Evolutionary conservation across 352 stramenopile genomes (phyloP).

Genomic region (Globisporangium yorkense): DNA sequence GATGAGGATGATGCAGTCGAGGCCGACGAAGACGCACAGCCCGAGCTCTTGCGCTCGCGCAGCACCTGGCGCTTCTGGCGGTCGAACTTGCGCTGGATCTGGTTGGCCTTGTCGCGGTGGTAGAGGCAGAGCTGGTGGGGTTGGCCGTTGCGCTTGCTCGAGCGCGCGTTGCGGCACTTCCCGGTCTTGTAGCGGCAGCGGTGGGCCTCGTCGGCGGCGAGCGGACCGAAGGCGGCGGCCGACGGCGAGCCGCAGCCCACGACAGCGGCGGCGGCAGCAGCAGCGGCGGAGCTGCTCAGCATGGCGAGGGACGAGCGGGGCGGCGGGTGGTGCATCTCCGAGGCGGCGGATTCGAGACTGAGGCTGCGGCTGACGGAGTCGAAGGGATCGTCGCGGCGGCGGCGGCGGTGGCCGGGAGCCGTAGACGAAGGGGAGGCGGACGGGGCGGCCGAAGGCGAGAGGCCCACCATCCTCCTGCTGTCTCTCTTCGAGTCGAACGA

Average conservation of each 20-base stretch:
- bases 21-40: slow-evolving; percentile 2
- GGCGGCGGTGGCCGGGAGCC: not conserved
- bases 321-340: slow-evolving; percentile 10
- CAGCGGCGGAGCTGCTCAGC: slow-evolving; percentile 4
- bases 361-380: slow-evolving; percentile 3
- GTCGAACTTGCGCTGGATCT: slow-evolving; percentile 88
- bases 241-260: not conserved
- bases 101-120: slow-evolving; percentile 87
- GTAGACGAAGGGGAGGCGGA: not conserved
- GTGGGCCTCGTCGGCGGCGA: slow-evolving; percentile 11
- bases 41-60: slow-evolving; percentile 30
- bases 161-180: slow-evolving; percentile 80
- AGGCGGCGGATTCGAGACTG: slow-evolving; percentile 11
- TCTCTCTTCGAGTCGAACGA: not conserved
- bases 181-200: slow-evolving; percentile 84
- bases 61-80: slow-evolving; percentile 80
- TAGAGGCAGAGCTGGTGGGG: slow-evolving; percentile 84
- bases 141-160: slow-evolving; percentile 81
- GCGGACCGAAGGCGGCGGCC: not conserved
- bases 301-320: slow-evolving; percentile 1
- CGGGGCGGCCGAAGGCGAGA: not conserved
- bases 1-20: slow-evolving; percentile 11
- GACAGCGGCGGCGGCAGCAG: not conserved
- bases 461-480: not conserved
- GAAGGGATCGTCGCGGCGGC: not conserved